Evolutionary conservation across 73 alveolate genomes (phyloP), one percentile per base, ranked within the genome.

Genomic region (Paramecium caudatum): DNA sequence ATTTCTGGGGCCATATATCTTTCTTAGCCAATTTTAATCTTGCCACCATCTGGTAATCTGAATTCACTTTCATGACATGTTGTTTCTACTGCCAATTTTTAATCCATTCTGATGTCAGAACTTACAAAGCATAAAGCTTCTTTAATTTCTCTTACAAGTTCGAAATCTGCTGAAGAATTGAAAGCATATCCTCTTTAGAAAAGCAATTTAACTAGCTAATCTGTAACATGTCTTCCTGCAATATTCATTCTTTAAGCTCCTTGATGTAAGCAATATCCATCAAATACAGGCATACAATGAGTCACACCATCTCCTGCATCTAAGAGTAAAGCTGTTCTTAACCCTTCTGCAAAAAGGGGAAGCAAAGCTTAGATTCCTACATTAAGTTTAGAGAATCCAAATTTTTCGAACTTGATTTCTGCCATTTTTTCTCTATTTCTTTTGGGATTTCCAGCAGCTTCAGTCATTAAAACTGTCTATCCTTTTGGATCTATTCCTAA

Each of bases 241-340:
- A 97, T 91, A 91, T 97, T 96, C 85, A 96, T 90, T 94, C 99
- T 95, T 91, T 92, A 91, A 19, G 96, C 93, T 10, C 91, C 81
- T 37, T 96, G 94, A 46, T 83, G 78, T 21, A 91, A 70, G 4
- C 93, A 82, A 55, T 88, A 82, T 15, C 98, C 98, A 34, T 96
- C 98, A 46, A 50, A 91, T 33, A 98, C 97, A 3, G 99, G 99
- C 82, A 98, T 96, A 62, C 97, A 91, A 93, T 97, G 99, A n/a
- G 98, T 91, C 8, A 97, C 99, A 55, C 99, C 99, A 96, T 98
- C 99, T 68, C 99, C 99, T 62, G 99, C 95, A 91, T 97, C 99
- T 50, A 97, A 81, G 13, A 97, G 97, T 25, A 96, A 78, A 34
- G 99, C 99, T 46, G 99, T 95, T 27, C 92, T 92, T 25, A 82